A percentile compares a stretch with the other conserved stretches of the same genome.
Evolutionary conservation across 495 filamentous ascomycete species (phyloP).

Genomic region (Jackrogersella multiformis): DNA sequence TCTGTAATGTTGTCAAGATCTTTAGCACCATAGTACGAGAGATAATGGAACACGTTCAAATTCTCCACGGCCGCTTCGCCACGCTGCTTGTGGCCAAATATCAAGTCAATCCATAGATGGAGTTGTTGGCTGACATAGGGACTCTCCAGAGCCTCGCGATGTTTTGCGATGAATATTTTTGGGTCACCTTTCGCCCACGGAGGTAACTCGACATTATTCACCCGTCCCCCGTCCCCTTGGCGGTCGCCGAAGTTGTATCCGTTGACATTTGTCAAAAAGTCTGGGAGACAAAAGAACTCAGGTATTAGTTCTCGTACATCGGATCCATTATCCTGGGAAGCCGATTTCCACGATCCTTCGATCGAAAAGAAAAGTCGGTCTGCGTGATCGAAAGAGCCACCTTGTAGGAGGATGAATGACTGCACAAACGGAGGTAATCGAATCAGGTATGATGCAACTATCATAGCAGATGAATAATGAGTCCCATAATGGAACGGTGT

Average conservation of each 20-base stretch:
- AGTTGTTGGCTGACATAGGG: constrained; percentile 90
- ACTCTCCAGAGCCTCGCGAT: constrained; percentile 93
- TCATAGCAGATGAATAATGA: constrained; percentile 99
- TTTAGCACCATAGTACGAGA: constrained; percentile 92
- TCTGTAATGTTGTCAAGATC: constrained; percentile 93
- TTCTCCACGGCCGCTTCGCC: constrained; percentile 92
- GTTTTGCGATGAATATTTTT: constrained; percentile 92
- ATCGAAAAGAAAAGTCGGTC: constrained; percentile 96
- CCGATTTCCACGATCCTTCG: constrained; percentile 87
- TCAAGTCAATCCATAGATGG: constrained; percentile 94
- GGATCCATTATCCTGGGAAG: constrained; percentile 87
- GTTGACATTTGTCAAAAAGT: constrained; percentile 92
- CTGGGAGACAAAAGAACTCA: constrained; percentile 96
- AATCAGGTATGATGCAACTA: constrained; percentile 94
- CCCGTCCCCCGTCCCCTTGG: constrained; percentile 78
- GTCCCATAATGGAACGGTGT: constrained; percentile 96
- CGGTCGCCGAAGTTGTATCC: constrained; percentile 89
- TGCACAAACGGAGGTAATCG: constrained; percentile 95
- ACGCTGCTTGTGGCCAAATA: constrained; percentile 95
- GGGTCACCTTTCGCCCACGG: constrained; percentile 98
- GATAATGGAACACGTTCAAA: constrained; percentile 93
- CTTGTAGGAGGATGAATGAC: constrained; percentile 95
- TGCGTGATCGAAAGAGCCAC: constrained; percentile 95
- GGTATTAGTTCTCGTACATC: constrained; percentile 95
- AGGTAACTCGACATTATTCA: constrained; percentile 85